A percentile compares a stretch with the other conserved stretches of the same genome.
These are phyloP conservation scores for Eimeria sp. DNA, from an alignment of 169 alveolate species.

Conservation along the genomic window DNA sequence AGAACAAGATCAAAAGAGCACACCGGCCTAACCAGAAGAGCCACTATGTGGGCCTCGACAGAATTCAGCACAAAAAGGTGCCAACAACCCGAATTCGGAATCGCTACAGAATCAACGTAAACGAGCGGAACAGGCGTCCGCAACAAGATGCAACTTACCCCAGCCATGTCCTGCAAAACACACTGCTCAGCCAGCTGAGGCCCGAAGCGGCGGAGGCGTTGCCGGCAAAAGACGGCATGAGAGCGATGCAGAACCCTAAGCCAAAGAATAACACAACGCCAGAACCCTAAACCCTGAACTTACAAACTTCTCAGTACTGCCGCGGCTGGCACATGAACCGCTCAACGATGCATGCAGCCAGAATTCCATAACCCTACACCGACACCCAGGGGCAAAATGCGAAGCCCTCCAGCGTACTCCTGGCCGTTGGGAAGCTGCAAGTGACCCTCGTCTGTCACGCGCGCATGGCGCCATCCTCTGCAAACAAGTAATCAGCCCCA, in stretches of 20 bases:
- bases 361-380: not conserved
- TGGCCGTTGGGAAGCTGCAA: constrained; percentile 74
- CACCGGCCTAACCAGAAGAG: not conserved
- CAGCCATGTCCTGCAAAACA: constrained; percentile 40
- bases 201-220: constrained; percentile 39
- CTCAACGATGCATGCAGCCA: not conserved
- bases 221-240: constrained; percentile 62
- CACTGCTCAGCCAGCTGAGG: constrained; percentile 49
- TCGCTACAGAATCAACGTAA: not conserved
- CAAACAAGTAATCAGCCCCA: not conserved
- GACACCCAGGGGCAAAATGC: not conserved
- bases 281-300: not conserved
- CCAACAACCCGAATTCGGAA: not conserved
- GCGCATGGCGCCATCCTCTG: constrained; percentile 69
- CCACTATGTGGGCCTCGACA: not conserved
- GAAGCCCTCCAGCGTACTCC: not conserved
- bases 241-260: constrained; percentile 64
- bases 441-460: constrained; percentile 64
- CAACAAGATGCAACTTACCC: constrained; percentile 30
- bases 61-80: not conserved
- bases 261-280: not conserved
- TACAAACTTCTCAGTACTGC: not conserved
- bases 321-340: not conserved
- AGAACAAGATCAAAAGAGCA: not conserved
- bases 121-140: not conserved